Conservation (phyloP, 257 asterid genomes). For the Rauvolfia tetraphylla region DNA sequence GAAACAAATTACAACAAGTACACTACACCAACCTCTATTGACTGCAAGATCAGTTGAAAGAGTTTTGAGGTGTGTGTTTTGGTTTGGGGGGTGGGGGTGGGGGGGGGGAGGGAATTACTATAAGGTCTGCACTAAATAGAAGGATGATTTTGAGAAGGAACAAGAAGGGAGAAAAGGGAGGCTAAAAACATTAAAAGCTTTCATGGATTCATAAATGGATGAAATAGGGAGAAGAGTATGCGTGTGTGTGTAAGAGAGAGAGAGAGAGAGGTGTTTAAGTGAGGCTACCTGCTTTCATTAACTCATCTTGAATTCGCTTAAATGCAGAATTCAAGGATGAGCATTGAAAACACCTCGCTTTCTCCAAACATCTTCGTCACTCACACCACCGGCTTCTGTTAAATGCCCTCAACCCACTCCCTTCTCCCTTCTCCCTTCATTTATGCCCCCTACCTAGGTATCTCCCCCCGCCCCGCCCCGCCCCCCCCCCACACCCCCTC, state of each 20-base stretch:
- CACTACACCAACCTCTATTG: constrained; percentile 4
- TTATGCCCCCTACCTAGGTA: constrained; percentile 10
- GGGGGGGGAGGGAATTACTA: too few relatives aligned
- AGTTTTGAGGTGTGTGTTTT: not conserved
- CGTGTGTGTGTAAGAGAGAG: not conserved
- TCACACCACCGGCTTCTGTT: constrained; percentile 30
- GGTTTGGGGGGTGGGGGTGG: too few relatives aligned
- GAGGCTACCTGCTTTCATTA: constrained; percentile 41
- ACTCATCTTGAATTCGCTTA: constrained; percentile 30
- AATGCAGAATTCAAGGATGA: constrained; percentile 40
- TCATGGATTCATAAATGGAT: constrained; percentile 7
- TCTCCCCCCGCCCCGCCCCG: not conserved
- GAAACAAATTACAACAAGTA: constrained; percentile 4
- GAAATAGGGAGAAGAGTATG: not conserved
- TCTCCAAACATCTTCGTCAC: constrained; percentile 28
- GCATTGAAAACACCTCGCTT: constrained; percentile 43
- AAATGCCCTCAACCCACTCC: constrained; percentile 36
- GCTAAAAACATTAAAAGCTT: constrained; percentile 8
- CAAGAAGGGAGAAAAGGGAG: not conserved
- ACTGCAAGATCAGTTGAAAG: not conserved
- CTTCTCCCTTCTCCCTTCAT: constrained; percentile 28
- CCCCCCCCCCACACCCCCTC: too few relatives aligned
- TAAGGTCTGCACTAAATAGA: not conserved
- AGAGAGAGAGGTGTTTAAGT: constrained; percentile 5
- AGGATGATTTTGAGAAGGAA: not conserved